Evolutionary conservation across 345 rosid genomes (phyloP), one percentile per base, ranked within the genome.

Genomic region (Clausena lansium): DNA sequence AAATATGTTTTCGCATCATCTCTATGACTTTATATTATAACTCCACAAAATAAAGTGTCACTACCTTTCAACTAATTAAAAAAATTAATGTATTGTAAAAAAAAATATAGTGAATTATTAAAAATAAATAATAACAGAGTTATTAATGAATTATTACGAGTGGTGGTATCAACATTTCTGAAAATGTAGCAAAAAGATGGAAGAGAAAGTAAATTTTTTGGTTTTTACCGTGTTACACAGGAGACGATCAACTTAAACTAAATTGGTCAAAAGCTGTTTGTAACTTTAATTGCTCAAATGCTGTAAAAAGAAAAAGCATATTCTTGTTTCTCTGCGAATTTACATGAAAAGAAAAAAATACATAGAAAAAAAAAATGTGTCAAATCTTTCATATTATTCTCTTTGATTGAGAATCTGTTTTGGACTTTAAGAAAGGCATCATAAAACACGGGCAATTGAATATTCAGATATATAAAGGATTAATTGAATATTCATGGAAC

Each of bases 251-350:
- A 13, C 19, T 60, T 9, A 60, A 60, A 60, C 20, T 61, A 10
- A 41, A 68, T 35, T 35, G 52, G 76, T 57, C 54, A 72, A 72
- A 72, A 72, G 76, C 36, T 59, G 50, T 15, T 38, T 59, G 13
- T 11, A 13, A 30, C 36, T 73, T 73, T 59, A 69, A 27, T 75
- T 45, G 58, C 32, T 63, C 38, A 47, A 73, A 73, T 38, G 27
- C 17, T 13, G 24, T 66, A 73, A 9, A 58, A 24, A 58, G 66
- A 73, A 74, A 45, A 47, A 35, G 35, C 15, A 6, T 45, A 67
- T 60, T n/a, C 67, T 38, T 74, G 17, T 39, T 41, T 73, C 63
- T 59, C 47, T 33, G 75, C 5, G 30, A 71, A 71, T 38, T 22
- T 45, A 45, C 50, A 13, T 45, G 50, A 45, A 45, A 45, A 45